Conservation (phyloP, 1,284 basidiomycete genomes). For the Trametes sp. region DNA sequence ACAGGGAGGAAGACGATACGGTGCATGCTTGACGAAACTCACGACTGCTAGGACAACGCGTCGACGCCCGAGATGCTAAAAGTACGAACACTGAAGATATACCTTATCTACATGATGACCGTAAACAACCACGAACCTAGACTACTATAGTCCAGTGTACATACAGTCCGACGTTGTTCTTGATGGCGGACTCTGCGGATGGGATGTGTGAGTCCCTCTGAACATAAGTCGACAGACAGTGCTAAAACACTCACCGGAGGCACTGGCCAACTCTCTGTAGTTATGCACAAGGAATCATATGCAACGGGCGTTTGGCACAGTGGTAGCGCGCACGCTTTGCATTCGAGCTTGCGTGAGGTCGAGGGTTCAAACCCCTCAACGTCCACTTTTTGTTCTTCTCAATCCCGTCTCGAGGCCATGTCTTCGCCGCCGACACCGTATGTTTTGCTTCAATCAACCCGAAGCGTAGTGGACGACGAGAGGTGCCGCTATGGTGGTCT, state of each 20-base stretch:
- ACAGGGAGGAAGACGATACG: not conserved
- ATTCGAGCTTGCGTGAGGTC: conserved; percentile 21
- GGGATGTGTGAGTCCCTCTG: too few species aligned
- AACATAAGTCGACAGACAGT: too few species aligned
- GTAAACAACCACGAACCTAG: not conserved
- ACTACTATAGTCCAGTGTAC: too few species aligned
- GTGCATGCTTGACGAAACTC: not conserved
- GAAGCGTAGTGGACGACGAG: too few species aligned
- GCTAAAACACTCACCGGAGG: too few species aligned
- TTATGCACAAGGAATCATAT: too few species aligned
- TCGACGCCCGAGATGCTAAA: not conserved
- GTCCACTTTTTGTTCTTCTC: conserved; percentile 12
- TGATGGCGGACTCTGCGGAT: too few species aligned
- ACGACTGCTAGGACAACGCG: not conserved
- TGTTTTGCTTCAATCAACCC: not conserved
- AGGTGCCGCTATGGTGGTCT: too few species aligned
- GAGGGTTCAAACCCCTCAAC: conserved; percentile 24
- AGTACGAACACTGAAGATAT: conserved; percentile 3
- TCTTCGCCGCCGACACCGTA: not conserved
- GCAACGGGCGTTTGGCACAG: conserved; percentile 24
- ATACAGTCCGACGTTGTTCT: too few species aligned
- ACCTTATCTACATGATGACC: not conserved
- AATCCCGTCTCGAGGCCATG: too few species aligned
- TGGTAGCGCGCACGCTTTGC: conserved; percentile 27
- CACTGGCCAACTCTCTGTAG: too few species aligned